Evolutionary conservation across 352 stramenopile genomes (phyloP), one percentile per base, ranked within the genome.

Genomic region (Aphanomyces cochlioides): DNA sequence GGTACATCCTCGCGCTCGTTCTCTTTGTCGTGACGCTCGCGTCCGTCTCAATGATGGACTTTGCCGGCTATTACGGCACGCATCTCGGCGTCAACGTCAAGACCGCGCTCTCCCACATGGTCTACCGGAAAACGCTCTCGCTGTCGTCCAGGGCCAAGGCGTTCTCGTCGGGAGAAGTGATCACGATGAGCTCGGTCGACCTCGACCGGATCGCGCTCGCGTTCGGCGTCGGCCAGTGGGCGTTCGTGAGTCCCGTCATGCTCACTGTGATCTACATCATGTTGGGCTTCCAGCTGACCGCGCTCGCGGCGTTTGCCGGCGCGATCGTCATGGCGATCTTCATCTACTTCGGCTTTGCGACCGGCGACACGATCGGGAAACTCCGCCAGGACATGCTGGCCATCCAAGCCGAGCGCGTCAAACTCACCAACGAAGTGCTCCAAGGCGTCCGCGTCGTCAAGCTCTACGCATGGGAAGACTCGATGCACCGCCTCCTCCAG

Each of bases 371-470:
- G 10, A n/a, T 85, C 47, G 80, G 72, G 1, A 39, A 36, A 43
- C 74, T 64, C 34, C 75, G 74, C 17, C 78, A 78, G 10, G 45
- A 75, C 15, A 79, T 88, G 15, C 69, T 86, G 3, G 38, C 65
- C 13, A 73, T 88, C 64, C 73, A 79, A 0, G 79, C 76, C 39
- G 78, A 90, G 28, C 83, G 95, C n/a, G 88, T 98, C n/a, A 68
- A 78, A 39, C 79, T 79, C 1, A 74, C 86, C 6, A 48, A 63
- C 12, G 61, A 67, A 3, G 72, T 75, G 0, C 72, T 98, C 3
- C 75, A 88, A 19, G 93, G 92, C 8, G 96, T 97, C 66, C 79
- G 90, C 56, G 87, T 89, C 59, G 83, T 96, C 40, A 97, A 97
- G 66, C 89, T 96, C 75, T 95, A 96, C 58, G 84, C 82, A 28